Percentiles rank a stretch among this genome's conserved stretches.
Conservation (phyloP, 2,329 filamentous ascomycete genomes). For the Aspergillus brasiliensis region DNA sequence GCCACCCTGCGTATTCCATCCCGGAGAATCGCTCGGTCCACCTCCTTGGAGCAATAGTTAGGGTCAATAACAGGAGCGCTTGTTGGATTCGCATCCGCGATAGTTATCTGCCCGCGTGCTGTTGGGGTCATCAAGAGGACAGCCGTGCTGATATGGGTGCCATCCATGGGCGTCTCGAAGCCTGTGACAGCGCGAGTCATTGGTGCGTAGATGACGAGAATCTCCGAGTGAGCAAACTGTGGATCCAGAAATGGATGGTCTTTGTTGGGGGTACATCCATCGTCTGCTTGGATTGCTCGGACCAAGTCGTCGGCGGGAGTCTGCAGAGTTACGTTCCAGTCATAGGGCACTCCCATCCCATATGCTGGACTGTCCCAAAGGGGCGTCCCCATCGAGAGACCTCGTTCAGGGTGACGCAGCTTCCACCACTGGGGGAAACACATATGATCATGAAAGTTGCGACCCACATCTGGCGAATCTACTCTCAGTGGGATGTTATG, state of each 20-base stretch:
- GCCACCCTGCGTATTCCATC: conserved; percentile 20
- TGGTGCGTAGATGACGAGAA: conserved; percentile 28
- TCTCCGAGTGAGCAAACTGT: conserved; percentile 13
- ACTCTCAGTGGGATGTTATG: conserved; percentile 32
- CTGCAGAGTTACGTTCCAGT: conserved; percentile 37
- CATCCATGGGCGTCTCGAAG: conserved; percentile 20
- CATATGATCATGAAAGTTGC: conserved; percentile 31
- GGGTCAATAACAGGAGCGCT: conserved; percentile 30
- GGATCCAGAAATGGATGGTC: background rate
- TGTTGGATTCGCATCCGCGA: conserved; percentile 19
- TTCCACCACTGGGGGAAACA: conserved; percentile 30
- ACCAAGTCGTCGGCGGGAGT: background rate
- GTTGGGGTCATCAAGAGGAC: conserved; percentile 24
- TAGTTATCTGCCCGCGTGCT: conserved; percentile 23
- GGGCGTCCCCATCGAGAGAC: conserved; percentile 14
- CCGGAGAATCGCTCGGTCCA: conserved; percentile 23
- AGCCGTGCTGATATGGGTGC: conserved; percentile 24
- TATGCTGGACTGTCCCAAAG: conserved; percentile 42
- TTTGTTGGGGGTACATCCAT: background rate
- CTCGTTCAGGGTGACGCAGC: background rate
- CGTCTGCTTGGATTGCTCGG: conserved; percentile 7
- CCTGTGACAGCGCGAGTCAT: conserved; percentile 16
- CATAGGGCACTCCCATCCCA: conserved; percentile 36
- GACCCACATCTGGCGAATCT: conserved; percentile 26
- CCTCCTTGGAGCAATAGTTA: conserved; percentile 33